Evolutionary conservation across 2,329 filamentous ascomycete genomes (phyloP).

Genomic region (Claviceps pazoutovae): DNA sequence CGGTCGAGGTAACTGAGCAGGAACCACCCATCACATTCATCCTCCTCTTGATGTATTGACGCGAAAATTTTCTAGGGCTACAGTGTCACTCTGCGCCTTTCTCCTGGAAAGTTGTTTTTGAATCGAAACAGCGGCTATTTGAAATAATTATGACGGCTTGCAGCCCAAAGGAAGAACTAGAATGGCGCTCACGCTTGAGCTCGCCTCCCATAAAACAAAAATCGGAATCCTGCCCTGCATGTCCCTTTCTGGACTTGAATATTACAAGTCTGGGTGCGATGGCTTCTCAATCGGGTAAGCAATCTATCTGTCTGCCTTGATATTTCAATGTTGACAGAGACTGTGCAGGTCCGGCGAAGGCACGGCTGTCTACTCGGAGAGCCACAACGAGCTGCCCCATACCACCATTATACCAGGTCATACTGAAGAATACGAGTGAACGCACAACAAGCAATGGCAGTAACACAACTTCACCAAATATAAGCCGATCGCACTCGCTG

Average conservation of each 20-base stretch:
- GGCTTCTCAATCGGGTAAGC: conserved; percentile 55
- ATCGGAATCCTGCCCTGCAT: conserved; percentile 32
- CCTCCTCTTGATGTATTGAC: background rate
- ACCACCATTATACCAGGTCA: conserved; percentile 56
- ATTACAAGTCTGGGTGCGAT: conserved; percentile 63
- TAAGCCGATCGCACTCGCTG: conserved; percentile 69
- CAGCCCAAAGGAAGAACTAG: conserved; percentile 61
- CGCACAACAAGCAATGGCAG: conserved; percentile 39
- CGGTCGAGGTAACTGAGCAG: conserved; percentile 43
- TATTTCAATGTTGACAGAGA: background rate
- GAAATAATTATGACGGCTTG: conserved; percentile 83
- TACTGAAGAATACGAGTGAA: conserved; percentile 73
- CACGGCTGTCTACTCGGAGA: conserved; percentile 64
- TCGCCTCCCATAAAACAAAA: conserved; percentile 36
- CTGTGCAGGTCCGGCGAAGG: conserved; percentile 42
- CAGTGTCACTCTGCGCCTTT: conserved; percentile 77
- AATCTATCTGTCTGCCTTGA: background rate
- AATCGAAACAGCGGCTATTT: conserved; percentile 60
- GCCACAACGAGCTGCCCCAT: conserved; percentile 60
- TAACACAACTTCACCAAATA: conserved; percentile 30
- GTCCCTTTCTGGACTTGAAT: conserved; percentile 52
- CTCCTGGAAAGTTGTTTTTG: conserved; percentile 86
- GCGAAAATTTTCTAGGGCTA: conserved; percentile 40
- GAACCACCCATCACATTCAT: background rate
- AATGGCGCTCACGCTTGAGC: conserved; percentile 61